phyloP scores from a whole-genome alignment of 768 basidiomycete genomes.

The Panus rudis region DNA sequence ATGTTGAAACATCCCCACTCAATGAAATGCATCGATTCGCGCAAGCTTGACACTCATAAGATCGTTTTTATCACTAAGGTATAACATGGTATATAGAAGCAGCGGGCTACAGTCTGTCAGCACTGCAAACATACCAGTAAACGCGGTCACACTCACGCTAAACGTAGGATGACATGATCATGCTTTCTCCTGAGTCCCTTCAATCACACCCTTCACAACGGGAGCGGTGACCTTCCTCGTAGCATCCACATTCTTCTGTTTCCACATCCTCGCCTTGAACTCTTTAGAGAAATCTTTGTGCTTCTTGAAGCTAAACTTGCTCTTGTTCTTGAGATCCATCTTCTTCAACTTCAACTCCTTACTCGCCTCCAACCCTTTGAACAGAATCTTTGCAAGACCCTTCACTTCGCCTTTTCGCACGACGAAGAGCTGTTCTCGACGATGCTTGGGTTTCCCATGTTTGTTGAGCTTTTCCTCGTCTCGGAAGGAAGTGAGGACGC shows the following conservation, averaged over 20 bases:
- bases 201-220: slow-evolving; percentile 53
- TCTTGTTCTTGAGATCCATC: slow-evolving; percentile 22
- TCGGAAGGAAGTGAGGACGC: slow-evolving; percentile 72
- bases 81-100: too few species aligned
- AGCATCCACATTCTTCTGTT: slow-evolving; percentile 55
- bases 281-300: slow-evolving; percentile 18
- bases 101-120: too few species aligned
- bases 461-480: slow-evolving; percentile 34
- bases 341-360: slow-evolving; percentile 46
- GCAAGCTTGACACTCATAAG: too few species aligned
- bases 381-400: slow-evolving; percentile 42
- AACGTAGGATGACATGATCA: too few species aligned
- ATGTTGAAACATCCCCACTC: too few species aligned
- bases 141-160: too few species aligned
- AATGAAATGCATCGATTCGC: too few species aligned
- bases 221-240: slow-evolving; percentile 68
- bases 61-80: too few species aligned
- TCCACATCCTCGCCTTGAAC: slow-evolving; percentile 43
- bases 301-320: too few species aligned
- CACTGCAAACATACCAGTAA: too few species aligned
- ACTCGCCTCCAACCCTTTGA: slow-evolving; percentile 51
- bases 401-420: slow-evolving; percentile 34
- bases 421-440: slow-evolving; percentile 63
- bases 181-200: too few species aligned
- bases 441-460: slow-evolving; percentile 47